Evolutionary conservation across 495 filamentous ascomycete species (phyloP).

Genomic region (Melanomma pulvis-pyrius): DNA sequence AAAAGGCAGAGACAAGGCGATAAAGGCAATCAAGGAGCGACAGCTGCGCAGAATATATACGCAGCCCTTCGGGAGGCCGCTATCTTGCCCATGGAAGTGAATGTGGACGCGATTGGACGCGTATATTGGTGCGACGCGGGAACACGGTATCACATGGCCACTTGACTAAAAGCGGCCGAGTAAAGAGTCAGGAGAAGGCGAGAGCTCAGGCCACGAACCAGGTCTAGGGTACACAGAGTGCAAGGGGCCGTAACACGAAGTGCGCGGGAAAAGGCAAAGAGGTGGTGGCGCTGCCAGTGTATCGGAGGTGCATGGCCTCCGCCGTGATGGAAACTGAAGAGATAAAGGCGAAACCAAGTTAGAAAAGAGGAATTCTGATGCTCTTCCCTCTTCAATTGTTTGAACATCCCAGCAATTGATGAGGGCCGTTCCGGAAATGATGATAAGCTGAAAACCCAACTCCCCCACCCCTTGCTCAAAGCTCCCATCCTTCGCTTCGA

Average conservation of each 20-base stretch:
- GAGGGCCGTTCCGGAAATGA: slow-evolving; percentile 1
- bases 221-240: background rate
- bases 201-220: slow-evolving; percentile 9
- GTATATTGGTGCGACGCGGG: slow-evolving; percentile 2
- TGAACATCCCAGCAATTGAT: background rate
- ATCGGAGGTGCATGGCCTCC: background rate
- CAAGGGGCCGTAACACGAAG: slow-evolving; percentile 33
- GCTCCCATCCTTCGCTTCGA: slow-evolving; percentile 15
- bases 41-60: slow-evolving; percentile 19
- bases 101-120: slow-evolving; percentile 32
- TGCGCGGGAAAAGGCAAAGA: slow-evolving; percentile 11
- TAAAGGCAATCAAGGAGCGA: slow-evolving; percentile 11
- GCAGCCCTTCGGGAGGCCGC: slow-evolving; percentile 21
- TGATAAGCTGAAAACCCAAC: background rate
- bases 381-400: slow-evolving; percentile 14
- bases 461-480: slow-evolving; percentile 14
- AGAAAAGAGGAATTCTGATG: slow-evolving; percentile 1
- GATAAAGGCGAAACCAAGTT: background rate
- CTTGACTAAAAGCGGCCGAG: slow-evolving; percentile 6
- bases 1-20: slow-evolving; percentile 17
- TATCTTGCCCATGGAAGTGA: slow-evolving; percentile 18
- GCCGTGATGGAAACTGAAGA: background rate
- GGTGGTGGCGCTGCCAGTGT: slow-evolving; percentile 18
- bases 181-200: slow-evolving; percentile 24
- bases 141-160: slow-evolving; percentile 29